These are phyloP conservation scores for Purpureocillium lavendulum DNA, from an alignment of 2,329 filamentous ascomycete genomes.

Conservation along the genomic window DNA sequence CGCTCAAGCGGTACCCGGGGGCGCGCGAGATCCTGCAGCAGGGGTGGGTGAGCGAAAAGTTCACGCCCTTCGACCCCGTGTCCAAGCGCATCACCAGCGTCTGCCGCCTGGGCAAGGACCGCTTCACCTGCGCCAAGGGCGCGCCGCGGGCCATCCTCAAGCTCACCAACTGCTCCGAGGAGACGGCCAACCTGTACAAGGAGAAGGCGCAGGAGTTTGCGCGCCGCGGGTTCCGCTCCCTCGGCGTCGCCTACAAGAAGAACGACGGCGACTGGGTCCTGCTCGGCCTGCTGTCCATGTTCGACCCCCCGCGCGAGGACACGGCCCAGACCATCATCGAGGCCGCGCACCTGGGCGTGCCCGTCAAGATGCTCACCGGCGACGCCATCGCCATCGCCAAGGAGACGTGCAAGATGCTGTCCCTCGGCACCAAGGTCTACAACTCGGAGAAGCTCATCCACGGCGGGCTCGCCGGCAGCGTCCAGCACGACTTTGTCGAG, in stretches of 20 bases:
- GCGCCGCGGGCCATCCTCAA: conserved; percentile 68
- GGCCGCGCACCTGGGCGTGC: conserved; percentile 67
- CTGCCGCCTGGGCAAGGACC: conserved; percentile 54
- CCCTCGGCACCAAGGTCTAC: conserved; percentile 72
- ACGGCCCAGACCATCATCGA: conserved; percentile 72
- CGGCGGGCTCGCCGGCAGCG: conserved; percentile 64
- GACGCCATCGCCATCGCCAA: conserved; percentile 73
- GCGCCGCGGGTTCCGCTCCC: conserved; percentile 70
- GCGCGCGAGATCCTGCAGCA: no score
- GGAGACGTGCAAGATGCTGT: conserved; percentile 77
- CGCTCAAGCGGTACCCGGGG: no score
- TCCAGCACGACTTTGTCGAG: conserved; percentile 69
- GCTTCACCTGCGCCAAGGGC: conserved; percentile 68
- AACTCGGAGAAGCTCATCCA: conserved; percentile 72
- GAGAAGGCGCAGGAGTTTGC: conserved; percentile 69
- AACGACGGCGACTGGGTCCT: conserved; percentile 67
- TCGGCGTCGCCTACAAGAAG: conserved; percentile 72
- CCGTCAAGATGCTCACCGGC: conserved; percentile 76
- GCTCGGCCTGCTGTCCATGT: conserved; percentile 71
- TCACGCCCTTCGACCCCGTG: no score
- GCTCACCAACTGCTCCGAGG: conserved; percentile 58
- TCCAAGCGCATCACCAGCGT: no score
- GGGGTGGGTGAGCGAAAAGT: no score
- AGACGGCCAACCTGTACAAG: conserved; percentile 59
- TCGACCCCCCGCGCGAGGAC: conserved; percentile 71